Evolutionary conservation across 2,329 filamentous ascomycete species (phyloP).

Genomic region (Aspergillus sp.): DNA sequence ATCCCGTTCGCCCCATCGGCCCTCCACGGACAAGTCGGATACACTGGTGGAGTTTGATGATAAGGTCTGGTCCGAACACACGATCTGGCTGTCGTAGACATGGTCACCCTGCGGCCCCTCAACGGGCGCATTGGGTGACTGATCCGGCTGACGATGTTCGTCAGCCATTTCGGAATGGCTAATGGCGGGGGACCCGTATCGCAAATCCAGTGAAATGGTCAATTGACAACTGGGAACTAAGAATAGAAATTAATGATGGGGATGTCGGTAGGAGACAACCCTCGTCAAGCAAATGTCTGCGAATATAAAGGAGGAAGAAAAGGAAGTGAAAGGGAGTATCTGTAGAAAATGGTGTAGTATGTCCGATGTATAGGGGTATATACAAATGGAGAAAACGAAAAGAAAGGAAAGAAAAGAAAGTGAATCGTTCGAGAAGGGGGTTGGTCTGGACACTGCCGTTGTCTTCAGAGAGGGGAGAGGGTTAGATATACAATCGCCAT

Average conservation of each 20-base stretch:
- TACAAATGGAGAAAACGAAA: constrained; percentile 2
- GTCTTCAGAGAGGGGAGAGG: constrained; percentile 8
- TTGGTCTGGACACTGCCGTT: background rate
- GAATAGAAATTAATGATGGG: background rate
- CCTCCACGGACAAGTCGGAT: constrained; percentile 31
- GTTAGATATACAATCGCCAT: constrained; percentile 2
- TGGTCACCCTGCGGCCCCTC: constrained; percentile 2
- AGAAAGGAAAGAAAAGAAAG: background rate
- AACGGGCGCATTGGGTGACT: constrained; percentile 7
- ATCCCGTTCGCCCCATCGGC: constrained; percentile 64
- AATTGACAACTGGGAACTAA: background rate
- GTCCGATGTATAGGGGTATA: constrained; percentile 6
- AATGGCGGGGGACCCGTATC: background rate
- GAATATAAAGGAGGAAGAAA: background rate
- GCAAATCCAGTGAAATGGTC: background rate
- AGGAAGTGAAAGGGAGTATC: background rate
- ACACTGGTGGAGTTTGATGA: constrained; percentile 15
- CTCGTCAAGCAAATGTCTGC: background rate
- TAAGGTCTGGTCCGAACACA: constrained; percentile 13
- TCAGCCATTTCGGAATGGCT: constrained; percentile 8
- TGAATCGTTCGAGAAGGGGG: background rate
- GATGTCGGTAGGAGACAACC: background rate
- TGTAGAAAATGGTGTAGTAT: background rate
- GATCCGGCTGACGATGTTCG: constrained; percentile 9
- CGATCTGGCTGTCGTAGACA: background rate